These are phyloP conservation scores for Botrytis deweyae DNA, from an alignment of 2,329 filamentous ascomycete genomes.

Conservation along the genomic window DNA sequence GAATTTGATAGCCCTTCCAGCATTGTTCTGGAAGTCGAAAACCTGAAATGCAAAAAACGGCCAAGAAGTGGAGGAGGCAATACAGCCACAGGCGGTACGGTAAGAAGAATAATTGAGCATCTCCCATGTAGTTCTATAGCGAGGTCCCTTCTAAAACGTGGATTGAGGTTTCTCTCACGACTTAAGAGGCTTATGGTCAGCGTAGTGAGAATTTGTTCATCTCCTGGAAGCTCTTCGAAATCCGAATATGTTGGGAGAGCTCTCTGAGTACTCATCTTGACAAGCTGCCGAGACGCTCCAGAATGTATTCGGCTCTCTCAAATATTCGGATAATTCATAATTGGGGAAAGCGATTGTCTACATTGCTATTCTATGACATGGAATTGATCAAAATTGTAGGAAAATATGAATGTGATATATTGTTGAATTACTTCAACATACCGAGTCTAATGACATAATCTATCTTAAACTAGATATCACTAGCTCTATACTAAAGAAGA, in stretches of 20 bases:
- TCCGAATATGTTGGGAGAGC: accelerated
- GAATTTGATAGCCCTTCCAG: neutral
- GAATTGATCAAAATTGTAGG: neutral
- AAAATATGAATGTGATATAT: too few species aligned
- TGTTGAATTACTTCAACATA: neutral
- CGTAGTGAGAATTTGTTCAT: neutral
- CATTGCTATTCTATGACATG: neutral
- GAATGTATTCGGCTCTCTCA: neutral
- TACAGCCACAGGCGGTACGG: neutral
- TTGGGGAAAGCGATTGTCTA: neutral
- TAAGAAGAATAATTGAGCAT: neutral
- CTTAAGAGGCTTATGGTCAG: neutral
- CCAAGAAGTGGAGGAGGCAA: neutral
- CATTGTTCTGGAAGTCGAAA: neutral
- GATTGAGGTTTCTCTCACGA: neutral
- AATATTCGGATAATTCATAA: neutral
- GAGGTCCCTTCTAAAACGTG: neutral
- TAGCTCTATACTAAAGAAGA: neutral
- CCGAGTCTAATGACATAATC: neutral
- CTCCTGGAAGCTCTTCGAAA: accelerated
- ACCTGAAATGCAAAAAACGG: neutral
- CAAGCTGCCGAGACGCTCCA: too few species aligned
- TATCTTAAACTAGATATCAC: neutral
- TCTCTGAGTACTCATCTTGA: neutral
- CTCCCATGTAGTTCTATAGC: neutral